Evolutionary conservation across 257 asterid genomes (phyloP), one percentile per base, ranked within the genome.

Genomic region (Capsicum chinense): DNA sequence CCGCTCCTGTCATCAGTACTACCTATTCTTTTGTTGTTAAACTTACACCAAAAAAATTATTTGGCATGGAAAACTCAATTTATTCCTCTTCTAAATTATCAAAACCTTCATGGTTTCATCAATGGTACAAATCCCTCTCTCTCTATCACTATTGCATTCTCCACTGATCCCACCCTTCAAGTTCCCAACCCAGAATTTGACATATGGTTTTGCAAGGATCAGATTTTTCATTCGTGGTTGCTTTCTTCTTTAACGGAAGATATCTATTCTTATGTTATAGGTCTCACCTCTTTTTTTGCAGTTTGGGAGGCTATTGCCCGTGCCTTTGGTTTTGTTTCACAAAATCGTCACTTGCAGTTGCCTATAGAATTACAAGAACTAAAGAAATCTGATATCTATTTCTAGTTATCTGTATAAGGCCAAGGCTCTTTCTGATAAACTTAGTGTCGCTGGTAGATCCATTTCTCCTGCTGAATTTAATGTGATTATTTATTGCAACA

Each of bases 191-290:
- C 47, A 13, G 62, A 60, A 9, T 59, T 13, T 63, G 44, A 62
- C 0, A n/a, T 19, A 6, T 81, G 84, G 84, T 81, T 81, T 48
- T 1, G 33, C 2, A 26, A 26, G 33, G 33, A 26, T 26, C 33
- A 26, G 2, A 26, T 26, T 0, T 2, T 12, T 6, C 14, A 59
- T 56, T 37, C 62, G 1, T 69, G 48, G 85, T 6, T 82, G 9
- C 56, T 82, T 9, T 21, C 79, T 11, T 50, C 67, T 67, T 11
- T 50, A 19, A 44, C 19, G 14, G 56, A 82, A 50, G 67, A 15
- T 12, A 42, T 82, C 16, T 82, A 5, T 82, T 54, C 79, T 5
- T 56, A 56, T 83, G 56, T 54, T n/a, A 54, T 56, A 26, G 81
- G 85, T 3, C 5, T 54, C 17, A 14, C 64, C 0, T 42, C 85